Evolutionary conservation across 139 green algal genomes (phyloP).

Genomic region (Picochlorum sp.): DNA sequence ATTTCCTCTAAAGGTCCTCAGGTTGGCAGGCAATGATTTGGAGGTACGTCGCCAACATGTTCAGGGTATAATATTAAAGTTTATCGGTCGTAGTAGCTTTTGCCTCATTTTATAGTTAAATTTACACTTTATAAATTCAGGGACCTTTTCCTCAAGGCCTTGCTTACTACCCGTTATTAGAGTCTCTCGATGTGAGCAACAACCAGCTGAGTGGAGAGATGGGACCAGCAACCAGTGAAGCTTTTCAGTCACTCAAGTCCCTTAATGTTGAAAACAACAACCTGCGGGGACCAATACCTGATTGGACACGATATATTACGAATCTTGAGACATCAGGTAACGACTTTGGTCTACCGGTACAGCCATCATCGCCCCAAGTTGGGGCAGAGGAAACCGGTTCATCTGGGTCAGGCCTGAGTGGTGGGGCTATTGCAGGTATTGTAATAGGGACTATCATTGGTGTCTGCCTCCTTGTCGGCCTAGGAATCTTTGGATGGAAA

Average conservation of each 20-base stretch:
- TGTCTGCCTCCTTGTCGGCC: too few relatives aligned
- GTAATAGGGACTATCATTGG: too few relatives aligned
- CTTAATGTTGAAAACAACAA: not conserved
- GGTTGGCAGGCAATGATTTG: not conserved
- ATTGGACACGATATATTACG: not conserved
- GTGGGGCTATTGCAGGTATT: slow-evolving; percentile 1
- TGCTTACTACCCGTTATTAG: not conserved
- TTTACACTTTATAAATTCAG: not conserved
- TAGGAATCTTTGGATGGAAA: too few relatives aligned
- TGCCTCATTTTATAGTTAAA: not conserved
- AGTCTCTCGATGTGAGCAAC: not conserved
- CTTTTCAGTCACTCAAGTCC: not conserved
- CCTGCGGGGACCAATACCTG: not conserved
- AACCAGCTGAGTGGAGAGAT: not conserved
- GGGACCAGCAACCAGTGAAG: not conserved
- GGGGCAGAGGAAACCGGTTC: not conserved
- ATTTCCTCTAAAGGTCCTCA: not conserved
- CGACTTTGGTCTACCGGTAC: not conserved
- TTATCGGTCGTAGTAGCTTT: not conserved
- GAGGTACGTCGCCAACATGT: not conserved
- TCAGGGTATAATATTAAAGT: not conserved
- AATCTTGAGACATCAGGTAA: not conserved
- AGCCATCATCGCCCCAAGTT: not conserved
- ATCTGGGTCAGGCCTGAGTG: not conserved
- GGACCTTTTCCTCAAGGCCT: not conserved